A percentile compares a stretch with the other conserved stretches of the same genome.
phyloP scores from a whole-genome alignment of 805 yeast species.

The Nakazawaea holstii region DNA sequence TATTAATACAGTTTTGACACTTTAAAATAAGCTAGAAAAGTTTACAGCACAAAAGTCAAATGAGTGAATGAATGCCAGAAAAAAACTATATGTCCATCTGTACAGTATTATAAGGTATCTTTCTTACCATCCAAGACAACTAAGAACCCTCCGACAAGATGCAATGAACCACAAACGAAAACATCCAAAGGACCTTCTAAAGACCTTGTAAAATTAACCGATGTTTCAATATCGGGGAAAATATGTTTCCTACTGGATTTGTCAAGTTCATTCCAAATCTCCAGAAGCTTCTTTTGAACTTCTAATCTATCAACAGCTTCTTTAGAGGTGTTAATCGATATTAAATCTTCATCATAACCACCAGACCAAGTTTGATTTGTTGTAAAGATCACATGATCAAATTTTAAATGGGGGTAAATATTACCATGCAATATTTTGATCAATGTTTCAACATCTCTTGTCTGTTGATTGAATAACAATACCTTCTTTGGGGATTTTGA shows the following conservation, averaged over 20 bases:
- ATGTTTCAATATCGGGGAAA: conserved; percentile 70
- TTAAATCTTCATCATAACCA: conserved; percentile 81
- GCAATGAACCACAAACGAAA: conserved; percentile 90
- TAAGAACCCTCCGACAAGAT: conserved; percentile 88
- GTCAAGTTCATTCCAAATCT: conserved; percentile 59
- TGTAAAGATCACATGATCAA: conserved; percentile 78
- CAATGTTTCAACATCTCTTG: conserved; percentile 73
- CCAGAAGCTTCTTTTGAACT: conserved; percentile 73
- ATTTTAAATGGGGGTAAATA: conserved; percentile 35
- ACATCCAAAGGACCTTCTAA: conserved; percentile 55
- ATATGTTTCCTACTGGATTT: conserved; percentile 37
- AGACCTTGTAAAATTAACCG: conserved; percentile 49
- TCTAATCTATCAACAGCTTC: conserved; percentile 73
- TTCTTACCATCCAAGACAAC: conserved; percentile 64
- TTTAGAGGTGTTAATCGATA: conserved; percentile 78
- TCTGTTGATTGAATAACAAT: conserved; percentile 89
- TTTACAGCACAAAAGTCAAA: background rate
- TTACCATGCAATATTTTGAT: conserved; percentile 46
- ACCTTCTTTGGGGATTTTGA: conserved; percentile 35
- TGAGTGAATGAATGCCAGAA: too few species aligned
- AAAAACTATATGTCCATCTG: too few species aligned
- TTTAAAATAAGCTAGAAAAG: background rate
- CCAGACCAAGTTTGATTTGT: conserved; percentile 90
- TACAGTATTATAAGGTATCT: background rate
- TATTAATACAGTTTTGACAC: too few species aligned